These are phyloP conservation scores for Sphaerostilbella broomeana DNA, from an alignment of 2,329 filamentous ascomycete genomes.

Conservation along the genomic window DNA sequence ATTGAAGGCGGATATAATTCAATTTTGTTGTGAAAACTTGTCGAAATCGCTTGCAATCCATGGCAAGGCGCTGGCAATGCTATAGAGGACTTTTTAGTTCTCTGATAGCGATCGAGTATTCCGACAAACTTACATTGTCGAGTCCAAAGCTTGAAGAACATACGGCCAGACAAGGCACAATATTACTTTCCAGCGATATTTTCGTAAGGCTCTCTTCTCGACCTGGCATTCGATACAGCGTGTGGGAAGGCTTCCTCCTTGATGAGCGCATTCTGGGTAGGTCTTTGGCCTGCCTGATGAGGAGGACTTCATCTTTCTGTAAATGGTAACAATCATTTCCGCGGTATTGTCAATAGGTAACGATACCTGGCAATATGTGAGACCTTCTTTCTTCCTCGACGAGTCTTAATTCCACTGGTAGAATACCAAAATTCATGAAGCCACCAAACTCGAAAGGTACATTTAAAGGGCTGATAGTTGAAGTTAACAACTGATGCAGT, in stretches of 20 bases:
- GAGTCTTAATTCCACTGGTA: no score
- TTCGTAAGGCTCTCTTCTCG: slow-evolving; percentile 27
- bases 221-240: slow-evolving; percentile 27
- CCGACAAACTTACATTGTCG: slow-evolving; percentile 44
- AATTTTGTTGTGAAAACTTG: slow-evolving; percentile 54
- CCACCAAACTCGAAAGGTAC: no score
- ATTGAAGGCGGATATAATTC: slow-evolving; percentile 64
- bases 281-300: neutral
- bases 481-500: no score
- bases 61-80: slow-evolving; percentile 31
- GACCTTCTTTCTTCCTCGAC: no score
- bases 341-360: no score
- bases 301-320: neutral
- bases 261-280: slow-evolving; percentile 17
- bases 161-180: slow-evolving; percentile 54
- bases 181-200: slow-evolving; percentile 53
- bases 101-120: neutral
- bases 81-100: slow-evolving; percentile 6
- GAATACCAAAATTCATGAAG: no score
- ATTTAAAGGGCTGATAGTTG: no score
- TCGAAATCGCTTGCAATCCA: slow-evolving; percentile 60
- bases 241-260: slow-evolving; percentile 11
- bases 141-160: slow-evolving; percentile 55
- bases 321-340: neutral
- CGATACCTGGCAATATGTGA: no score